Conservation (phyloP, 257 asterid species). For the Ophiorrhiza pumila region DNA sequence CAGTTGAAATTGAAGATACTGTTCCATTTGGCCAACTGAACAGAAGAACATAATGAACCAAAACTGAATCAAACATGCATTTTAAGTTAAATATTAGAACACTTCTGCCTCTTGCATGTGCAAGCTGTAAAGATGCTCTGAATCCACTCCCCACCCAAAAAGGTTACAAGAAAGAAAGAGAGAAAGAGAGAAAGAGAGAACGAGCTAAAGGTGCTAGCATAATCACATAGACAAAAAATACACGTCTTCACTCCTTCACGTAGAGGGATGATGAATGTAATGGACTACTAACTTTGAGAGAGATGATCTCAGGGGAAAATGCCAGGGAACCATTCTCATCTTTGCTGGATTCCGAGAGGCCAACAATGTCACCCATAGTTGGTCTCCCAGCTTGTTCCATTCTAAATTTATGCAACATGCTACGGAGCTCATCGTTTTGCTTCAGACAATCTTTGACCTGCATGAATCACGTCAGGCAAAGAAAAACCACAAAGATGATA, state of each 20-base stretch:
- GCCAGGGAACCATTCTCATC: constrained; percentile 28
- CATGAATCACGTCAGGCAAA: constrained; percentile 19
- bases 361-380: constrained; percentile 33
- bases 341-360: constrained; percentile 31
- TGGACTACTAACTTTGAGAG: constrained; percentile 56
- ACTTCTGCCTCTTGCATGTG: not conserved
- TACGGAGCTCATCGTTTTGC: constrained; percentile 86
- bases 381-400: constrained; percentile 47
- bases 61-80: not conserved
- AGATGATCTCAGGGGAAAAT: constrained; percentile 41
- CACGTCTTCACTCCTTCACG: not conserved
- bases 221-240: not conserved
- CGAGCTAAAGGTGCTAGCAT: not conserved
- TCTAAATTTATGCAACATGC: constrained; percentile 61
- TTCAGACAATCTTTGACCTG: constrained; percentile 78
- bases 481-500: not conserved
- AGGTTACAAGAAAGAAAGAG: not conserved
- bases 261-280: not conserved
- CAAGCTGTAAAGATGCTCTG: not conserved
- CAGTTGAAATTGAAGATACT: constrained; percentile 4
- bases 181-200: too few relatives aligned
- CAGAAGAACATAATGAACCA: not conserved
- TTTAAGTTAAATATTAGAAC: too few relatives aligned
- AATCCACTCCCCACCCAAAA: not conserved
- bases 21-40: constrained; percentile 6